These are phyloP conservation scores for Mariannaea sp. DNA, from an alignment of 2,329 filamentous ascomycete species.

Conservation along the genomic window DNA sequence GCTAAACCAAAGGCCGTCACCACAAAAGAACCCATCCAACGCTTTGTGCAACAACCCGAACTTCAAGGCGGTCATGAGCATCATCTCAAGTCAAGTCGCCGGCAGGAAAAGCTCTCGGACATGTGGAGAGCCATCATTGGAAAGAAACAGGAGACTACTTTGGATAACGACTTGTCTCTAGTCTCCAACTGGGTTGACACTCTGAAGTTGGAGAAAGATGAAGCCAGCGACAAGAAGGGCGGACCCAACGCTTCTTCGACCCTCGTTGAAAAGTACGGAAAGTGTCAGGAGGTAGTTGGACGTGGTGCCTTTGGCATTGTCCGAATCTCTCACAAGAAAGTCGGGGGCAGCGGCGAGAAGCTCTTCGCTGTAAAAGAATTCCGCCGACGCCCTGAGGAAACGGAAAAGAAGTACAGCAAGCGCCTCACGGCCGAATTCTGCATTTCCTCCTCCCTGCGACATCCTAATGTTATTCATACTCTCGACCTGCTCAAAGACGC, in stretches of 20 bases:
- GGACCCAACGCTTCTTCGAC: conserved; percentile 73
- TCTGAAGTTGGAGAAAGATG: conserved; percentile 84
- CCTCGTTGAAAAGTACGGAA: conserved; percentile 95
- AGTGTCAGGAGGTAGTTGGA: conserved; percentile 96
- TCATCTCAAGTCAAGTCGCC: conserved; percentile 83
- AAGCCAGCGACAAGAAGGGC: conserved; percentile 79
- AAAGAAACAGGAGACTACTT: conserved; percentile 74
- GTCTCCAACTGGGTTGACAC: conserved; percentile 97
- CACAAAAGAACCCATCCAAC: conserved; percentile 48
- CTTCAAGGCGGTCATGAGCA: conserved; percentile 79
- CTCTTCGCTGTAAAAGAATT: conserved; percentile 99
- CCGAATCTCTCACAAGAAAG: conserved; percentile 93
- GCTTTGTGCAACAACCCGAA: conserved; percentile 57
- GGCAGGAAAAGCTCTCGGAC: conserved; percentile 93
- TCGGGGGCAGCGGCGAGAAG: conserved; percentile 82
- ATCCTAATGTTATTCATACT: conserved; percentile 98
- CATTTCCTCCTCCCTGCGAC: conserved; percentile 93
- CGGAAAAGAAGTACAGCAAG: conserved; percentile 97
- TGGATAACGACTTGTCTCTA: conserved; percentile 84
- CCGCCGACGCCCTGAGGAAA: conserved; percentile 89
- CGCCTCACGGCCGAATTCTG: conserved; percentile 96
- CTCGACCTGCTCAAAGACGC: conserved; percentile 93
- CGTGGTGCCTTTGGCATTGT: conserved; percentile 97
- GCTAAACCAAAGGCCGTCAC: conserved; percentile 39
- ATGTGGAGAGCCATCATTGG: conserved; percentile 88